phyloP scores from a whole-genome alignment of 106 monocot genomes.

The Cymbidium sinense region DNA sequence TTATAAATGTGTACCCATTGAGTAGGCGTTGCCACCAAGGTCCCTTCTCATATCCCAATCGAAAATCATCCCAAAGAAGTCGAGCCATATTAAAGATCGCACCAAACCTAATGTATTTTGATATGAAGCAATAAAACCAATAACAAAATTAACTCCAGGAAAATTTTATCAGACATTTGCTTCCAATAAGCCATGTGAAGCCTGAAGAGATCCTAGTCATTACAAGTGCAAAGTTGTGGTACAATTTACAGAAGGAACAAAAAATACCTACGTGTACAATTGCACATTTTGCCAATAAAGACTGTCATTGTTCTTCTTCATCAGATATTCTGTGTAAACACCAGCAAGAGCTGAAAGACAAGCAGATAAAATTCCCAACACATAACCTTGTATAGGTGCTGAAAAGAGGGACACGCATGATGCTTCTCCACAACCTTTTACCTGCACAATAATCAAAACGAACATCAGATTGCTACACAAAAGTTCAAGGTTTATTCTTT shows the following conservation, averaged over 20 bases:
- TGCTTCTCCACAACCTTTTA: conserved; percentile 85
- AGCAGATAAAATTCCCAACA: conserved; percentile 85
- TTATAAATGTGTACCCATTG: conserved; percentile 74
- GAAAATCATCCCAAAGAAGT: conserved; percentile 73
- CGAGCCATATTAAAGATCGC: conserved; percentile 84
- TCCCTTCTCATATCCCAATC: conserved; percentile 78
- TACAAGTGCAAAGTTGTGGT: background rate
- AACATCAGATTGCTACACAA: background rate
- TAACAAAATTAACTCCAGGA: background rate
- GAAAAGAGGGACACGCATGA: conserved; percentile 83
- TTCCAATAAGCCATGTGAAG: conserved; percentile 1
- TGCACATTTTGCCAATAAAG: conserved; percentile 96
- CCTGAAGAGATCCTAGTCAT: background rate
- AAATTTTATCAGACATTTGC: background rate
- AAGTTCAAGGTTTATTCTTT: background rate
- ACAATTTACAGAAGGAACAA: background rate
- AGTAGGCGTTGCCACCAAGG: conserved; percentile 88
- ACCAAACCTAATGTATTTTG: conserved; percentile 70
- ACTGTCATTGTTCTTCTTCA: conserved; percentile 98
- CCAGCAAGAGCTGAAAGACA: conserved; percentile 98
- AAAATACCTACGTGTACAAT: conserved; percentile 66
- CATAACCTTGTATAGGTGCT: conserved; percentile 81
- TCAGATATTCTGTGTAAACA: conserved; percentile 90
- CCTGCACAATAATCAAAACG: conserved; percentile 33
- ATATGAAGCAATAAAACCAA: background rate